These are phyloP conservation scores for Hysterangium stoloniferum DNA, from an alignment of 768 basidiomycete genomes.

Conservation along the genomic window DNA sequence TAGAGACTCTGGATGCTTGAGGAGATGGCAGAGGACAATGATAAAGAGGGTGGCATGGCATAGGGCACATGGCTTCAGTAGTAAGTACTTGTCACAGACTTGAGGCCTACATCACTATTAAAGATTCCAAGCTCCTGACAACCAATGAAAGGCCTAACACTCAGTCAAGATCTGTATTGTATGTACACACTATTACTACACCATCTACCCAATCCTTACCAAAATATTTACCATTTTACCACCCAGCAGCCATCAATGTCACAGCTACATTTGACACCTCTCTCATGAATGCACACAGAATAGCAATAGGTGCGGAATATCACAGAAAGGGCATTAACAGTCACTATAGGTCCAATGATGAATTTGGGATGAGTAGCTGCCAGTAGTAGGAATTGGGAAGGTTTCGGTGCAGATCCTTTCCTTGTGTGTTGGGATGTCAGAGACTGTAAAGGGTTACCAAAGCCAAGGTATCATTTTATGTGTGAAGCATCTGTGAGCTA, in stretches of 20 bases:
- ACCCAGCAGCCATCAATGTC: slow-evolving; percentile 35
- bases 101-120: too few species aligned
- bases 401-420: slow-evolving; percentile 90
- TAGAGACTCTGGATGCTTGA: too few species aligned
- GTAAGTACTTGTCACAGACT: too few species aligned
- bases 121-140: too few species aligned
- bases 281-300: slow-evolving; percentile 47
- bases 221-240: too few species aligned
- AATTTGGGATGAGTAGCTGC: slow-evolving; percentile 12
- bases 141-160: too few species aligned
- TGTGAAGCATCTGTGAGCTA: slow-evolving; percentile 70
- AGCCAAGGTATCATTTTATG: slow-evolving; percentile 73
- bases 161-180: too few species aligned
- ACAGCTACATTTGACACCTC: slow-evolving; percentile 29
- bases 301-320: slow-evolving; percentile 53
- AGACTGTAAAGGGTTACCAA: slow-evolving; percentile 82
- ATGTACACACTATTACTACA: too few species aligned
- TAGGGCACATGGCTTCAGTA: too few species aligned
- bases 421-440: slow-evolving; percentile 63
- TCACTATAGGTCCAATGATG: slow-evolving; percentile 46
- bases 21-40: too few species aligned
- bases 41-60: too few species aligned
- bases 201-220: too few species aligned
- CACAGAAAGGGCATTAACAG: slow-evolving; percentile 52
- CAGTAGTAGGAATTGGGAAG: slow-evolving; percentile 93